Percentiles rank a stretch among this genome's conserved stretches.
Conservation (phyloP, 345 rosid species). For the Pistacia atlantica region DNA sequence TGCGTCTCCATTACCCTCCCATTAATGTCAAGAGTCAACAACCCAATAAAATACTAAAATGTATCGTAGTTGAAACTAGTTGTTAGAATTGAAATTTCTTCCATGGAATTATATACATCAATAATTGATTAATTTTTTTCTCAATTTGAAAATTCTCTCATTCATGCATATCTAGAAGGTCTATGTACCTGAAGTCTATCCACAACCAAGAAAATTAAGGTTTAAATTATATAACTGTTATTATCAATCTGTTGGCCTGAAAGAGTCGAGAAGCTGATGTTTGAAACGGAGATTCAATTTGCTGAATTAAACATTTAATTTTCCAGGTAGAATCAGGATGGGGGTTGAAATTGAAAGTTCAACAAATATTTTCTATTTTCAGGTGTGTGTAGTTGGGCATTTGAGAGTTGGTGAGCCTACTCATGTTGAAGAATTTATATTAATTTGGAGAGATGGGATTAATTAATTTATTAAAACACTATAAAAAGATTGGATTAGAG, state of each 20-base stretch:
- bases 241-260: neutral
- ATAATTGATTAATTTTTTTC: neutral
- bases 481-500: no score
- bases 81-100: neutral
- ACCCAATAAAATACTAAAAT: neutral
- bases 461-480: no score
- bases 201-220: no score
- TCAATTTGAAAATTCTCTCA: neutral
- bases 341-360: neutral
- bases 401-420: conserved; percentile 9
- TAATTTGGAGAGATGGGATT: no score
- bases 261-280: neutral
- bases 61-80: no score
- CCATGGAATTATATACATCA: neutral
- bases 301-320: neutral
- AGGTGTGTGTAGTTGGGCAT: neutral
- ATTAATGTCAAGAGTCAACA: no score
- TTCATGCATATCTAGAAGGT: neutral
- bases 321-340: no score
- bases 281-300: neutral
- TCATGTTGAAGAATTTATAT: neutral
- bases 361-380: conserved; percentile 5
- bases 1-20: no score
- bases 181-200: neutral
- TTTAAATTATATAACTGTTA: neutral